Base-by-base conservation (phyloP, 768 basidiomycete genomes). In the Floccularia luteovirens region DNA sequence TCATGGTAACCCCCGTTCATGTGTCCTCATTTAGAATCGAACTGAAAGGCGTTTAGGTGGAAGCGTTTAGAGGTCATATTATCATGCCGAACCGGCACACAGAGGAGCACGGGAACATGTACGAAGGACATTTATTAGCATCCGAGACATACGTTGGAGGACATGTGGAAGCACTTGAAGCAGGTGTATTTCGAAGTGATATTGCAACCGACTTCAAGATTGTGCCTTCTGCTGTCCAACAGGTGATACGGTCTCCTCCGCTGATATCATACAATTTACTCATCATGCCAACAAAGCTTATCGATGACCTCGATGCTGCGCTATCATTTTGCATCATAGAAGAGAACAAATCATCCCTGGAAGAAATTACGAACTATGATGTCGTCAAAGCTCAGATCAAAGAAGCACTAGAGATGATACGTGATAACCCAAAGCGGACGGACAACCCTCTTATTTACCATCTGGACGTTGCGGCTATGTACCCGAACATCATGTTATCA, bases 401-500 rank as follows among this genome's bases (percentile, higher is more conserved):
- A 45, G 56, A 67, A 0, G 79, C 83, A 33, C 79, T 99, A 21
- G 91, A 94, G 55, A 57, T 79, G 47, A 84, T 98, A 72, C 90
- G 90, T 20, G 92, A 98, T 63, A 79, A 85, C 43, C 94, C 96
- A 0, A 75, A 80, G 39, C 88, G 94, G 11, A 69, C 70, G 31
- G 93, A 98, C 65, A 87, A 81, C 10, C 96, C 96, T 0, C 78
- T 98, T 47, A 98, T 99, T 55, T 99, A 99, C 62, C 96, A 99
- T 60, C 63, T 98, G 53, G 96, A 99, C 53, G 96, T 99, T 46
- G 96, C 96, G 2, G 96, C 96, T 47, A 99, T 99, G 96, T 98
- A 99, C 59, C 96, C 96, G 42, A 99, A 98, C 61, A 98, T 99
- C 77, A 99, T 99, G 96, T 82, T 99, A 69, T 97, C 93, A 13